Percentiles rank a stretch among this genome's conserved stretches.
These are phyloP conservation scores for Gaeumannomyces tritici DNA, from an alignment of 2,329 filamentous ascomycete species.

Conservation along the genomic window DNA sequence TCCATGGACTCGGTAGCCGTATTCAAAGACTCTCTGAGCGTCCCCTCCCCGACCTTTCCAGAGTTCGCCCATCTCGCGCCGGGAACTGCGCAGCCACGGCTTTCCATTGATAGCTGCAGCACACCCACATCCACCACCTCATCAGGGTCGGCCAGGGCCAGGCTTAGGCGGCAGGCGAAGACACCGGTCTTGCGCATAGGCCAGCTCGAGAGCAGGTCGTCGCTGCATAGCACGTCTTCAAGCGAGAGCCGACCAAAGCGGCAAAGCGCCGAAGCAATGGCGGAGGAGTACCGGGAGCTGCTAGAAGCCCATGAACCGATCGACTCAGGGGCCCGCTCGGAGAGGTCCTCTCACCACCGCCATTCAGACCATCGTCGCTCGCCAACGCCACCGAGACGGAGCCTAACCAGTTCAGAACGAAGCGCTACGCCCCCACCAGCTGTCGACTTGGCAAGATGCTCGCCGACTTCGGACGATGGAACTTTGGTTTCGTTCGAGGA, in stretches of 20 bases:
- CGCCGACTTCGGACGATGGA: constrained; percentile 32
- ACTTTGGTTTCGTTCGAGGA: constrained; percentile 38
- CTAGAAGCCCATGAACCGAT: constrained; percentile 29
- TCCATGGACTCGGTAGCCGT: constrained; percentile 11
- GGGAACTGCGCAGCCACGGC: constrained; percentile 12
- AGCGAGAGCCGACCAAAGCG: constrained; percentile 6
- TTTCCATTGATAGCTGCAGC: constrained; percentile 10
- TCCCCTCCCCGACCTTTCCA: constrained; percentile 15
- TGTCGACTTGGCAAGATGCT: constrained; percentile 8
- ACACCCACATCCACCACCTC: constrained; percentile 7
- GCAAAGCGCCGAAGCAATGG: constrained; percentile 36
- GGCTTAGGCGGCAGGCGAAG: constrained; percentile 36
- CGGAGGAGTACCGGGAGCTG: constrained; percentile 39
- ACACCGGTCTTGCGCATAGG: constrained; percentile 40
- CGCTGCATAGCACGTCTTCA: constrained; percentile 4
- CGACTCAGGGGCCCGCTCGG: constrained; percentile 15
- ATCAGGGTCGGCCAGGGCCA: constrained; percentile 17
- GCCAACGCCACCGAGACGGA: constrained; percentile 2
- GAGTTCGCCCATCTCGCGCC: constrained; percentile 25
- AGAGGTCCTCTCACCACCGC: constrained; percentile 13
- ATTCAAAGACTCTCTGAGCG: constrained; percentile 6
- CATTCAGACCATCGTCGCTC: not conserved
- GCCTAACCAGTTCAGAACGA: constrained; percentile 2
- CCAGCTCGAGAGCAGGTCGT: constrained; percentile 30
- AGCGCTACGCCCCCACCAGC: constrained; percentile 1